Evolutionary conservation across 2,329 filamentous ascomycete genomes (phyloP), one percentile per base, ranked within the genome.

Genomic region (Cladosporium phlei): DNA sequence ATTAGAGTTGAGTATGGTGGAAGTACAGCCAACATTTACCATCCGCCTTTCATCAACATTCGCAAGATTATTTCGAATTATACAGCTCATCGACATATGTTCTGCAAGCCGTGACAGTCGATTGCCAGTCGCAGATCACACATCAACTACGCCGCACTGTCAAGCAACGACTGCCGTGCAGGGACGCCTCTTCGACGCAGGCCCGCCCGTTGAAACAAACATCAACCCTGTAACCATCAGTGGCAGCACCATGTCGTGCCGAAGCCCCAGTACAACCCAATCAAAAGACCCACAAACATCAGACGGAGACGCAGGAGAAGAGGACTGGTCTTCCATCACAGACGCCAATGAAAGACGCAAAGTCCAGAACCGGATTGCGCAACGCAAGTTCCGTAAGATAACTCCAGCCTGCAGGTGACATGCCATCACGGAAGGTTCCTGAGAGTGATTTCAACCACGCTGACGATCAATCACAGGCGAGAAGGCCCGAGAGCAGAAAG

Each of bases 341-440:
- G 83, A 88, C 55, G 82, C 83, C 0, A 80, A 81, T 50, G 82
- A 87, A 67, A 75, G 85, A 59, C 74, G 85, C 52, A 81, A 83
- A 50, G 84, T 88, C 40, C 85, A 89, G 63, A 89, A 89, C 62
- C 78, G 83, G 45, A 77, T 88, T 51, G 85, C 85, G 2, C 85
- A 88, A 59, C 75, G 85, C 55, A 87, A 87, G 58, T 88, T 87
- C 56, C 76, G 85, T 88, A 75, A 59, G 82, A 42, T 14, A 29
- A 4, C n/a, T 14, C 27, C n/a, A 5, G 12, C n/a, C 6, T 29
- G 21, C 12, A 27, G 6, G 17, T 20, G 14, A 16, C 14, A 34
- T 29, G 34, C 37, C 14, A 19, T 17, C 9, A 37, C 20, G 20
- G 28, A n/a, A n/a, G n/a, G n/a, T n/a, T n/a, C n/a, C n/a, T n/a